Percentiles rank a stretch among this genome's conserved stretches.
phyloP scores from a whole-genome alignment of 2,329 filamentous ascomycete genomes.

The Exophiala oligosperma region DNA sequence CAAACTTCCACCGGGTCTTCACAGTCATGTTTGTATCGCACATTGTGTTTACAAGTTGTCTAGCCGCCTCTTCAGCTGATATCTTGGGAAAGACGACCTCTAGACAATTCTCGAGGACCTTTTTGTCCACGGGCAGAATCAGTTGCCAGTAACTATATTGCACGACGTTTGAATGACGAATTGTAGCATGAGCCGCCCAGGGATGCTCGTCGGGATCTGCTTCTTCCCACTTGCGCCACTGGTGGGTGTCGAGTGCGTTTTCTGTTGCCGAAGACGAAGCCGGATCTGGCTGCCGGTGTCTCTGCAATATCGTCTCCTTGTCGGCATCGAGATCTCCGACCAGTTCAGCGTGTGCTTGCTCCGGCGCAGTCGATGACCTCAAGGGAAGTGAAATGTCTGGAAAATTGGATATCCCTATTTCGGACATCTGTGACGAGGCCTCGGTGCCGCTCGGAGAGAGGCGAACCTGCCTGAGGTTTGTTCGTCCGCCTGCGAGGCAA shows the following conservation, averaged over 20 bases:
- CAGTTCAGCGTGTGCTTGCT: not conserved
- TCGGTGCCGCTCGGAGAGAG: not conserved
- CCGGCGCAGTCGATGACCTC: not conserved
- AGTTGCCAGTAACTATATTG: too few relatives aligned
- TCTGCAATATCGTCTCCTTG: not conserved
- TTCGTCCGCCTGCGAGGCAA: conserved; percentile 1
- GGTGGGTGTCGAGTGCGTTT: too few relatives aligned
- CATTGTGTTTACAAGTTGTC: too few relatives aligned
- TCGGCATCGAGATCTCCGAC: not conserved
- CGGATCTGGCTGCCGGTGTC: not conserved
- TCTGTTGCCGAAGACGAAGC: too few relatives aligned
- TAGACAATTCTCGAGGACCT: too few relatives aligned
- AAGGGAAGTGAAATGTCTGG: not conserved
- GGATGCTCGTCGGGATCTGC: too few relatives aligned
- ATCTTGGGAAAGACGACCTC: too few relatives aligned
- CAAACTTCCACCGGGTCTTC: not conserved
- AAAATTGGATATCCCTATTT: not conserved
- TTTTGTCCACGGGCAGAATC: too few relatives aligned
- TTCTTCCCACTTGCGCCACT: too few relatives aligned
- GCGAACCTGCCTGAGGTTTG: not conserved
- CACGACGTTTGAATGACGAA: too few relatives aligned
- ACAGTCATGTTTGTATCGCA: not conserved
- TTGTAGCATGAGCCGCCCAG: too few relatives aligned
- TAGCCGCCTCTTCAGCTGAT: too few relatives aligned
- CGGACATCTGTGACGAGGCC: not conserved